phyloP scores from a whole-genome alignment of 768 basidiomycete species.

The Ephemerocybe angulata region DNA sequence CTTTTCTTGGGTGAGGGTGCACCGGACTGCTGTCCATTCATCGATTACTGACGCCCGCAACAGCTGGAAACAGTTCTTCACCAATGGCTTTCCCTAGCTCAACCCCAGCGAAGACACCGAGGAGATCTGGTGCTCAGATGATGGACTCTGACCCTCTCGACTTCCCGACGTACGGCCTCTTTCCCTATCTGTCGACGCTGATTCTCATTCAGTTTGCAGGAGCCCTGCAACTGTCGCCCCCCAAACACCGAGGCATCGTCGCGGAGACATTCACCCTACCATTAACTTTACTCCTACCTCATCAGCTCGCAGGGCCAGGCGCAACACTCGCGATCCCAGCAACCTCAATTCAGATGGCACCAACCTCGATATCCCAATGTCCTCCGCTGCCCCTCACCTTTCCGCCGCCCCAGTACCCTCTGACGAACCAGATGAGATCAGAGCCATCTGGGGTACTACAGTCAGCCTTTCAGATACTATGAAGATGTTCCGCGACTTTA shows the following conservation, averaged over 20 bases:
- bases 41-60: constrained; percentile 5
- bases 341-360: constrained; percentile 58
- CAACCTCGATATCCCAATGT: constrained; percentile 52
- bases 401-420: constrained; percentile 60
- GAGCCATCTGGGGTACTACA: constrained; percentile 97
- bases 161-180: constrained; percentile 58
- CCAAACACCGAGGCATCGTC: constrained; percentile 67
- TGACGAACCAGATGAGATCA: constrained; percentile 78
- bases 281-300: constrained; percentile 52
- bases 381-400: constrained; percentile 49
- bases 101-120: constrained; percentile 49
- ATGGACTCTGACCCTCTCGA: constrained; percentile 65
- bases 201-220: constrained; percentile 26
- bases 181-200: not conserved
- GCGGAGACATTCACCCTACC: constrained; percentile 91
- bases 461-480: constrained; percentile 90
- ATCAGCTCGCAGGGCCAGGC: constrained; percentile 37
- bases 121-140: constrained; percentile 32
- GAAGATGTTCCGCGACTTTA: constrained; percentile 84
- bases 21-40: constrained; percentile 3
- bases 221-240: constrained; percentile 42
- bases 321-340: constrained; percentile 27
- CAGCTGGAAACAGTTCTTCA: constrained; percentile 51
- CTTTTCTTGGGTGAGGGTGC: constrained; percentile 46
- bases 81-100: constrained; percentile 65